Conservation (phyloP, 768 basidiomycete genomes). For the Leccinellum rugosiceps region DNA sequence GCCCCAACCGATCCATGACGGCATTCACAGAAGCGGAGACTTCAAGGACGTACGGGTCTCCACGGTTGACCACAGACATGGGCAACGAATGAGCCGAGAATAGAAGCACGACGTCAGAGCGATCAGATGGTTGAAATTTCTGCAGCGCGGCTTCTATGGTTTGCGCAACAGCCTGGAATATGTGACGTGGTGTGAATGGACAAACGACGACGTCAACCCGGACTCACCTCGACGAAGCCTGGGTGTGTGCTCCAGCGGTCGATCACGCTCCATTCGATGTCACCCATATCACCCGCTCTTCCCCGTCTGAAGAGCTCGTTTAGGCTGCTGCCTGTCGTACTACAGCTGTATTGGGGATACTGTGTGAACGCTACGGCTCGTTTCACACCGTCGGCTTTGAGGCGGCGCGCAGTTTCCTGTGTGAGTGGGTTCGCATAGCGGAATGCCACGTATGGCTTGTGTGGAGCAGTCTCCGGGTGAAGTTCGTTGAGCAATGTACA, state of each 20-base stretch:
- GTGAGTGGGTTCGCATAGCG: constrained; percentile 91
- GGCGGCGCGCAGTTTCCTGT: constrained; percentile 72
- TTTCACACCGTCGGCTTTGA: constrained; percentile 88
- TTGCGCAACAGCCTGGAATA: constrained; percentile 77
- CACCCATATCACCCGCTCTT: constrained; percentile 57
- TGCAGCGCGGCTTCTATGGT: constrained; percentile 80
- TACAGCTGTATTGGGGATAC: constrained; percentile 98
- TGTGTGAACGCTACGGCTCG: constrained; percentile 96
- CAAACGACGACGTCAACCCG: neutral
- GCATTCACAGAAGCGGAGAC: constrained; percentile 92
- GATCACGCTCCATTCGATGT: constrained; percentile 93
- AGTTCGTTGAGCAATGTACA: constrained; percentile 88
- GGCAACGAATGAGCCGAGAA: constrained; percentile 98
- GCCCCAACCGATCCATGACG: constrained; percentile 83
- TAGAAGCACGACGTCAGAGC: constrained; percentile 76
- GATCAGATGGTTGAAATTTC: constrained; percentile 69
- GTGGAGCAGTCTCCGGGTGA: constrained; percentile 89
- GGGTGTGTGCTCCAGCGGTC: constrained; percentile 97
- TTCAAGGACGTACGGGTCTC: constrained; percentile 95
- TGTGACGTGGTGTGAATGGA: neutral
- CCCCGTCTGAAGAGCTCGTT: constrained; percentile 83
- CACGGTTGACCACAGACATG: constrained; percentile 97
- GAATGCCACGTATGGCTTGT: constrained; percentile 95
- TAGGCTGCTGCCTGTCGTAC: constrained; percentile 94
- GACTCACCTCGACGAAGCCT: constrained; percentile 86